Percentiles rank a stretch among this genome's conserved stretches.
Evolutionary conservation across 768 basidiomycete species (phyloP).

Genomic region (Lactarius sanguifluus): DNA sequence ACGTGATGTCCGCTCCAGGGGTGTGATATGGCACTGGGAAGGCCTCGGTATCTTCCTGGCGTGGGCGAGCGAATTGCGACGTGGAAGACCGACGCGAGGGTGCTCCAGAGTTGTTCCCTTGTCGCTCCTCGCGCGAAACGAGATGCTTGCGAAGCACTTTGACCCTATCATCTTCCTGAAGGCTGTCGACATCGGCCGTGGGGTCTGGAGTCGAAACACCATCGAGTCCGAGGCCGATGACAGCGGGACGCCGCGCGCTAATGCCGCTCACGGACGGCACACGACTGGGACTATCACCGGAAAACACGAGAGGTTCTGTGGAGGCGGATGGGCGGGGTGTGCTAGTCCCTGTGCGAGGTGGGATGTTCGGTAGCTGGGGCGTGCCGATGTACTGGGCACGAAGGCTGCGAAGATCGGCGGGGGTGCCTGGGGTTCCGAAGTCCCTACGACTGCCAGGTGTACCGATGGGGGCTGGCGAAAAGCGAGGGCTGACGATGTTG

Average conservation of each 20-base stretch:
- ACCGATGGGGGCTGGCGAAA: slow-evolving; percentile 2
- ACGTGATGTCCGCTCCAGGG: slow-evolving; percentile 91
- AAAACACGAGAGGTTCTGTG: slow-evolving; percentile 24
- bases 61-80: slow-evolving; percentile 31
- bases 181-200: slow-evolving; percentile 50
- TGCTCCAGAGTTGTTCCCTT: slow-evolving; percentile 35
- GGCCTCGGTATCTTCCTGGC: slow-evolving; percentile 56
- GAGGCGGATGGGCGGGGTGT: slow-evolving; percentile 30
- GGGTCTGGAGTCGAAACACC: slow-evolving; percentile 33
- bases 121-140: slow-evolving; percentile 67
- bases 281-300: slow-evolving; percentile 23
- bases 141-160: slow-evolving; percentile 79
- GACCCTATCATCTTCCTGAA: slow-evolving; percentile 83
- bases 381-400: slow-evolving; percentile 65
- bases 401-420: slow-evolving; percentile 56
- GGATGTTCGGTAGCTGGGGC: slow-evolving; percentile 51
- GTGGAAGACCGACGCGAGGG: slow-evolving; percentile 33
- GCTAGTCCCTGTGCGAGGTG: slow-evolving; percentile 45
- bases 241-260: slow-evolving; percentile 38
- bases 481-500: slow-evolving; percentile 31
- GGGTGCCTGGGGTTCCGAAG: slow-evolving; percentile 52
- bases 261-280: slow-evolving; percentile 40
- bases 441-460: slow-evolving; percentile 27
- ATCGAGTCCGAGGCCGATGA: slow-evolving; percentile 28
- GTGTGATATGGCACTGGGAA: slow-evolving; percentile 91